A percentile compares a stretch with the other conserved stretches of the same genome.
Conservation (phyloP, 176 grass and related monocot species). For the Saccharum officinarum region DNA sequence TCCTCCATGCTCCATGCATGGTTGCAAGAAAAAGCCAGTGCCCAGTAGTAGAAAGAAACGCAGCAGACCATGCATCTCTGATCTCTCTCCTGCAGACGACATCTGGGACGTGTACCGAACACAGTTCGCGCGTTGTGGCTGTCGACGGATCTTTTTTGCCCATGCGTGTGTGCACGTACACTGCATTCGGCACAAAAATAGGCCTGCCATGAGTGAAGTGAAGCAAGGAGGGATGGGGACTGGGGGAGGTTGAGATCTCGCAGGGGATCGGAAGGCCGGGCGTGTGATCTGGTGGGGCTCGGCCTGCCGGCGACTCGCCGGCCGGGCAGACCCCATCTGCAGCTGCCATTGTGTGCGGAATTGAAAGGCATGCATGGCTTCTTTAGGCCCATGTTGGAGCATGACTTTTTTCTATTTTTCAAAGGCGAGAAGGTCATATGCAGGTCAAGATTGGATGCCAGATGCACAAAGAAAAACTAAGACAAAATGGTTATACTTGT, state of each 20-base stretch:
- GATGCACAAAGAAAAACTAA: background rate
- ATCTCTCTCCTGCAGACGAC: background rate
- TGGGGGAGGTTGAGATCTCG: conserved; percentile 17
- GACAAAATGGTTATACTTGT: background rate
- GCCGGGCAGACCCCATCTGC: background rate
- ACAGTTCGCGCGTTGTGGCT: conserved; percentile 13
- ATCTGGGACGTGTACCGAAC: conserved; percentile 12
- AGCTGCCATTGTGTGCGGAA: background rate
- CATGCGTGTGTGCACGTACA: conserved; percentile 8
- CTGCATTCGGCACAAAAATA: conserved; percentile 41
- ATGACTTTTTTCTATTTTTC: background rate
- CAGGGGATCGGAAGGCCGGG: background rate
- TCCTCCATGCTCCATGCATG: background rate
- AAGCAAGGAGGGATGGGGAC: conserved; percentile 18
- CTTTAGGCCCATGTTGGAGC: conserved; percentile 6
- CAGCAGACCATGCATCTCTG: background rate
- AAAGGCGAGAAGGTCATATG: background rate
- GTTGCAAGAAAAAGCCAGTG: background rate
- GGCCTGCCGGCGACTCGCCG: conserved; percentile 39
- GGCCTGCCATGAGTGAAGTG: background rate
- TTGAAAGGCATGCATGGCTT: background rate
- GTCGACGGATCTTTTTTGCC: background rate
- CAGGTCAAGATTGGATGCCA: background rate
- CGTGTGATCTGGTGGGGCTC: conserved; percentile 31
- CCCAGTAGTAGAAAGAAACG: background rate